Conservation (phyloP, 345 rosid species). For the Adansonia digitata region DNA sequence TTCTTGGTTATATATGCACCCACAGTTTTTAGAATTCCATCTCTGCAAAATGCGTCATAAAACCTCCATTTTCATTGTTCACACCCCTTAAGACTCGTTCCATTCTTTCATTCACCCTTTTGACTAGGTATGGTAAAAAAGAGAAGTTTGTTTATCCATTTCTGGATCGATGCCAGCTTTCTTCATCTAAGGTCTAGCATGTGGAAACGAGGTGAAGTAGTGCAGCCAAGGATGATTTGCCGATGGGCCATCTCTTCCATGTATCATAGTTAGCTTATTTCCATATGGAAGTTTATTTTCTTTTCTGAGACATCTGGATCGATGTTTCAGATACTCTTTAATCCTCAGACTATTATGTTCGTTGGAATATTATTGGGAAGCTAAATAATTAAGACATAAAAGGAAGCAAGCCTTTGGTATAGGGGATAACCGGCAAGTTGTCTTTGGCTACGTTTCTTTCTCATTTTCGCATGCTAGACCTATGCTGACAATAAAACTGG, state of each 20-base stretch:
- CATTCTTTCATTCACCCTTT: not conserved
- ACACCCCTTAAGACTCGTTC: not conserved
- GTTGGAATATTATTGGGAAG: not conserved
- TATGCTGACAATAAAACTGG: constrained; percentile 19
- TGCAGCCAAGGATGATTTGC: constrained; percentile 60
- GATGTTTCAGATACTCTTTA: not conserved
- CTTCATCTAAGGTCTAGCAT: constrained; percentile 32
- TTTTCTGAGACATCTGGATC: not conserved
- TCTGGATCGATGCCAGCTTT: not conserved
- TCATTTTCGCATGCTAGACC: constrained; percentile 32
- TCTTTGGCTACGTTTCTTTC: constrained; percentile 35
- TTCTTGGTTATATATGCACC: constrained; percentile 4
- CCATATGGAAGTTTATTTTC: not conserved
- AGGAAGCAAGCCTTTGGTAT: not conserved
- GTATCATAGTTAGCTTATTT: not conserved
- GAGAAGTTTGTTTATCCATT: not conserved
- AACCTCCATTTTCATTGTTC: not conserved
- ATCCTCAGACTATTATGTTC: not conserved
- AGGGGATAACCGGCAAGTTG: constrained; percentile 32
- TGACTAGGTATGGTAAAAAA: not conserved
- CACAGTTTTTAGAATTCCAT: not conserved
- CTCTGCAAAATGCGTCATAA: not conserved
- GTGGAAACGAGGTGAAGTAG: constrained; percentile 26
- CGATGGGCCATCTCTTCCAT: constrained; percentile 12
- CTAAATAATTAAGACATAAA: not conserved